These are phyloP conservation scores for Kappamyces sp. DNA, from an alignment of 192 early-diverging fungal genomes.

Conservation along the genomic window DNA sequence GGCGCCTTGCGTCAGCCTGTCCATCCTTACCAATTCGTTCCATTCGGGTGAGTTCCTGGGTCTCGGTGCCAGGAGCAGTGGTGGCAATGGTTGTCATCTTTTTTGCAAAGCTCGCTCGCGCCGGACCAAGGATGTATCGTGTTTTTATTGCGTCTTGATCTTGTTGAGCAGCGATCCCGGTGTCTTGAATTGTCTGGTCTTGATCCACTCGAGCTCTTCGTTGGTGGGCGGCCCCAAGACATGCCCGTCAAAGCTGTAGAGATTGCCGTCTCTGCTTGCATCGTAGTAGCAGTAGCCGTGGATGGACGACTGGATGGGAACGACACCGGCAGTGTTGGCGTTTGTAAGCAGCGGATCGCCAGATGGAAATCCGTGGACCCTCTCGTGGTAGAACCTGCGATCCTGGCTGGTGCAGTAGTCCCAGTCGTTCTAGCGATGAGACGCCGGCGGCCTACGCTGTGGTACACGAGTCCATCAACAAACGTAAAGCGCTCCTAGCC, in stretches of 20 bases:
- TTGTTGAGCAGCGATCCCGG: too few species aligned
- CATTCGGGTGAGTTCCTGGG: constrained; percentile 68
- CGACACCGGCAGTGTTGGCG: constrained; percentile 10
- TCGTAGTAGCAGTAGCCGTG: constrained; percentile 35
- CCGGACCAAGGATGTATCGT: too few species aligned
- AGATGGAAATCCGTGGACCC: constrained; percentile 39
- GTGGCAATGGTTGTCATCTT: constrained; percentile 1
- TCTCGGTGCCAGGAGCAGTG: constrained; percentile 13
- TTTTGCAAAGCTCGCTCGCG: background rate
- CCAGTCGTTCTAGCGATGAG: constrained; percentile 27
- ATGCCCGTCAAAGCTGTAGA: constrained; percentile 23
- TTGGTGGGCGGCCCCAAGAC: constrained; percentile 17
- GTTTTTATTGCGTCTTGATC: too few species aligned
- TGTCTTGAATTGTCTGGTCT: background rate
- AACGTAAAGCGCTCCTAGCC: constrained; percentile 47
- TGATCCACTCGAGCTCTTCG: constrained; percentile 31
- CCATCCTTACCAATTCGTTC: constrained; percentile 69
- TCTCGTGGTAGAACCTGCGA: constrained; percentile 47
- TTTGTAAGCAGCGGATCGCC: constrained; percentile 34
- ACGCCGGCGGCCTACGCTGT: background rate
- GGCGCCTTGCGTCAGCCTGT: constrained; percentile 56
- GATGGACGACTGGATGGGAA: constrained; percentile 25
- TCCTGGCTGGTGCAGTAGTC: constrained; percentile 49
- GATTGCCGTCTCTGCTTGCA: constrained; percentile 1
- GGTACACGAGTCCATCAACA: constrained; percentile 45